Percentiles rank a stretch among this genome's conserved stretches.
Evolutionary conservation across 805 yeast species (phyloP).

Genomic region (Dipodascus geniculatus): DNA sequence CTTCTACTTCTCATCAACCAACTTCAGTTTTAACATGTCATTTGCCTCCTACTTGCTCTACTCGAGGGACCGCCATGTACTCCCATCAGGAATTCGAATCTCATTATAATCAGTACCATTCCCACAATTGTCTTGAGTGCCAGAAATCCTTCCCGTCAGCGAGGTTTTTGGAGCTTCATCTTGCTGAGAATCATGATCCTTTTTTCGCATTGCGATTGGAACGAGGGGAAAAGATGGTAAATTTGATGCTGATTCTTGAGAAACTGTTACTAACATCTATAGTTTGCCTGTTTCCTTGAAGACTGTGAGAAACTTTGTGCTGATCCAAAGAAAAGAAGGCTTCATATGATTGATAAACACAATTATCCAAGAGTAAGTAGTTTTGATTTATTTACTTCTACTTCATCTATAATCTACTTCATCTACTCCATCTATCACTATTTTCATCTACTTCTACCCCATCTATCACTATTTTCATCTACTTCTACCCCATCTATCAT

Average conservation of each 20-base stretch:
- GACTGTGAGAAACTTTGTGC: slow-evolving; percentile 32
- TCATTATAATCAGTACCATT: slow-evolving; percentile 16
- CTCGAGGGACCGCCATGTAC: background rate
- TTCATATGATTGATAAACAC: slow-evolving; percentile 42
- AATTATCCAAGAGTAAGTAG: slow-evolving; percentile 30
- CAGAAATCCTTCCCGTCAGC: slow-evolving; percentile 31
- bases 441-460: too few species aligned
- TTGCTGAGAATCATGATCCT: slow-evolving; percentile 43
- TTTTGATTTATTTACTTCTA: slow-evolving; percentile 12
- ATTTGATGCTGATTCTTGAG: background rate
- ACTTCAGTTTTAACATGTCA: background rate
- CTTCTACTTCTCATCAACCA: background rate
- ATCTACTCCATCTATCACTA: too few species aligned
- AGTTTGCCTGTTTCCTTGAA: slow-evolving; percentile 32
- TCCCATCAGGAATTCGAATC: slow-evolving; percentile 13
- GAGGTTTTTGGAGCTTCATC: slow-evolving; percentile 34
- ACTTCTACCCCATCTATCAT: too few species aligned
- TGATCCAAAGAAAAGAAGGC: slow-evolving; percentile 30
- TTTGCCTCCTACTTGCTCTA: slow-evolving; percentile 4
- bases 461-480: too few species aligned
- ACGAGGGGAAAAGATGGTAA: slow-evolving; percentile 28
- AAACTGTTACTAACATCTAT: background rate
- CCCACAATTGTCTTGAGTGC: slow-evolving; percentile 16
- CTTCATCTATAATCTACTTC: too few species aligned
- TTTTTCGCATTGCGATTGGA: slow-evolving; percentile 28